phyloP scores from a whole-genome alignment of 768 basidiomycete species.

The Sistotremastrum suecicum region DNA sequence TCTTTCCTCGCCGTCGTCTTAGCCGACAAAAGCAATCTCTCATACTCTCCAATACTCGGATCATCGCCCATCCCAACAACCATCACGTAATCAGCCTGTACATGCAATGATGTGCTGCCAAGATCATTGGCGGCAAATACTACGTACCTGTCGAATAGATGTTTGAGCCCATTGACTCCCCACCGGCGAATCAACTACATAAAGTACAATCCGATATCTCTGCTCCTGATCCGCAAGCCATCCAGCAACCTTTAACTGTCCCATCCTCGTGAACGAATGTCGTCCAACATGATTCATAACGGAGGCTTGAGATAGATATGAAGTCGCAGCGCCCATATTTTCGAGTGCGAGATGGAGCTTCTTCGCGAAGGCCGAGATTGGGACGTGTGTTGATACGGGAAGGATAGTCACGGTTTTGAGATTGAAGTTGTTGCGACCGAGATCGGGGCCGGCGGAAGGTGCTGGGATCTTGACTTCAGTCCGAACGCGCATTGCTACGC shows the following conservation, averaged over 20 bases:
- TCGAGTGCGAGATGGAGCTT: conserved; percentile 83
- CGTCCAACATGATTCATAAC: conserved; percentile 84
- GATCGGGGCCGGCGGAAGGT: conserved; percentile 24
- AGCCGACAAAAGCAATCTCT: conserved; percentile 82
- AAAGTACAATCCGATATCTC: conserved; percentile 83
- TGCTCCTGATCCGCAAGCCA: conserved; percentile 97
- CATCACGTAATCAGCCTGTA: conserved; percentile 83
- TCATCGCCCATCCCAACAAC: conserved; percentile 91
- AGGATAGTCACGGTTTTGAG: conserved; percentile 90
- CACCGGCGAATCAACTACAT: conserved; percentile 92
- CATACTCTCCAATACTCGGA: conserved; percentile 84
- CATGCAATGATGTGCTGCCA: conserved; percentile 3
- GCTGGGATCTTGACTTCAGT: conserved; percentile 57
- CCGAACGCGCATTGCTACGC: conserved; percentile 86
- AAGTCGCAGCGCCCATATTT: conserved; percentile 84
- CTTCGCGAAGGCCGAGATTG: conserved; percentile 78
- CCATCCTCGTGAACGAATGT: conserved; percentile 93
- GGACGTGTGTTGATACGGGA: conserved; percentile 76
- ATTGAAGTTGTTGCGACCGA: conserved; percentile 71
- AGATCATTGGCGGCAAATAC: not conserved
- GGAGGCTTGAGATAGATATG: conserved; percentile 87
- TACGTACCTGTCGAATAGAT: conserved; percentile 80
- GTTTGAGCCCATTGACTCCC: conserved; percentile 97
- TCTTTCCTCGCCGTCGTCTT: conserved; percentile 99
- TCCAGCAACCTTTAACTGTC: conserved; percentile 85